Evolutionary conservation across 257 asterid genomes (phyloP), one percentile per base, ranked within the genome.

Genomic region (Solanum lycopersicoides): DNA sequence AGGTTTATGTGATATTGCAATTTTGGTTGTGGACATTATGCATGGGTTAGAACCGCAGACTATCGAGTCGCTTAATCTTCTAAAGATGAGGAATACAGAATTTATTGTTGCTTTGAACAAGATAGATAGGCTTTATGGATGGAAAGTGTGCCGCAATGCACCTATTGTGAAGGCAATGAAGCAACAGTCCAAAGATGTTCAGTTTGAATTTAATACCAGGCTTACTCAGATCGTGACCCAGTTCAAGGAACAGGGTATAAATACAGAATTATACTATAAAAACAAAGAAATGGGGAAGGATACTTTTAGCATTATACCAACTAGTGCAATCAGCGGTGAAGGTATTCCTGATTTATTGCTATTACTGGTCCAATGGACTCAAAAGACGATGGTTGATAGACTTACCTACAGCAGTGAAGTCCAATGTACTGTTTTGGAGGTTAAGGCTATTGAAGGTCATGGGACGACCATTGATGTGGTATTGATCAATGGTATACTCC

Each of bases 1-100:
- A 50, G 99, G 99, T 77, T 90, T 97, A 88, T 97, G 99, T 89
- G 99, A 96, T 85, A 93, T 97, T 89, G 99, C 99, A 72, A 96
- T 97, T 88, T 89, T 97, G 91, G 99, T 96, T 44, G 98, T 97
- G 59, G 99, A 97, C 90, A 96, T 97, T 87, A 97, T 96, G 98
- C 99, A 97, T 89, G 99, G 99, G 18, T 89, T 96, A 91, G 99
- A 97, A 89, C 99, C 94, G n/a, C 99, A 97, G 89, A 97, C 99
- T 20, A 95, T 97, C 37, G 99, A 96, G 74, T 96, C 99, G 4
- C 98, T 97, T 87, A 94, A 95, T 94, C 99, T 97, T 86, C 89
- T 97, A 91, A 95, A 90, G 93, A 94, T 93, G 99, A 92, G 99
- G 92, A 91, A 96, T 90, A 97, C 99, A 15, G 95, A 96, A 44